Base-by-base conservation (phyloP, 441 rosid species). In the Oxalis stricta region DNA sequence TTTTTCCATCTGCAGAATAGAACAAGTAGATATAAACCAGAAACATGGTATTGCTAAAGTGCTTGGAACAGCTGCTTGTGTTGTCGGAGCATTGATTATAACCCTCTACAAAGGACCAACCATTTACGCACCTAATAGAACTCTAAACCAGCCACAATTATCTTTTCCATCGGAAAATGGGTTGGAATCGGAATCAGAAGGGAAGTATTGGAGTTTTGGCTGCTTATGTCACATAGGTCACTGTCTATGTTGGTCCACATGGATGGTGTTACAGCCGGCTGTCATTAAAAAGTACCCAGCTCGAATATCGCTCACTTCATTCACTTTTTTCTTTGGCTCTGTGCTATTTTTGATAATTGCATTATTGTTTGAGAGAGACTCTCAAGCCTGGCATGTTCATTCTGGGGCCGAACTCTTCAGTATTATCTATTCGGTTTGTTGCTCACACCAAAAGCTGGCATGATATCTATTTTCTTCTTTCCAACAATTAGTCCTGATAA, bases 211-310 rank as follows among this genome's bases (percentile, higher is more conserved):
- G 96, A 59, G 72, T n/a, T 55, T 78, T 26, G 96, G 96, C 41
- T 82, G 91, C 59, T 28, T 86, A n/a, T 75, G 64, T 65, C 62
- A 69, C 33, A 61, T 86, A 45, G 88, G 85, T 5, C 96, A 86
- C 43, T 80, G 88, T 63, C 65, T 86, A 12, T 80, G 83, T 15
- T 86, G 96, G 96, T 77, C 96, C 15, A 59, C 73, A 52, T 86
- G 96, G 94, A 80, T 86, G 38, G 94, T 86, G 53, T 60, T 86
- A 22, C 96, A 87, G 31, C 67, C 86, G 37, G 76, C 84, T 0
- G 50, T 83, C 39, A 64, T 86, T 38, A 86, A 83, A 58, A 83
- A 72, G 44, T 86, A 78, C 63, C 94, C 96, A 4, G 88, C 94
- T 61, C 80, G 80, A n/a, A 78, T 83, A 48, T 70, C 92, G 0